A percentile compares a stretch with the other conserved stretches of the same genome.
Conservation (phyloP, 1,284 basidiomycete genomes). For the Somion occarium region DNA sequence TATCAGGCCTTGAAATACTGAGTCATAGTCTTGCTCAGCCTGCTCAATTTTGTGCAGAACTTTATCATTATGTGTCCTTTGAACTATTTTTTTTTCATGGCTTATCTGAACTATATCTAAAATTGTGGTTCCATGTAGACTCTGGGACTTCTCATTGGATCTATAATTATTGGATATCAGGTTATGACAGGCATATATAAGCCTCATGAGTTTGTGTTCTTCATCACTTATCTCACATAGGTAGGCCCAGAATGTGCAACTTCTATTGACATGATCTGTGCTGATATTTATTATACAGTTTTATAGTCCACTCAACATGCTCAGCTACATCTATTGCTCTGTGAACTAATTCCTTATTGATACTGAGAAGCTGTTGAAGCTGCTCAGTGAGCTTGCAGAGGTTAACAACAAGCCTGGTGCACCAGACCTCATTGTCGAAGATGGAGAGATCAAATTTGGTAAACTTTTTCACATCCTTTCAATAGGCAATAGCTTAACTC, state of each 20-base stretch:
- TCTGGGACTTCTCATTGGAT: slow-evolving; percentile 72
- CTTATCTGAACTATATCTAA: slow-evolving; percentile 1
- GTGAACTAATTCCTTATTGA: slow-evolving; percentile 76
- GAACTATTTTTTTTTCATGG: too few species aligned
- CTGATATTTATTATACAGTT: slow-evolving; percentile 36
- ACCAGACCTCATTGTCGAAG: slow-evolving; percentile 64
- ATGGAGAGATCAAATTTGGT: slow-evolving; percentile 86
- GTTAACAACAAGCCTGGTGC: slow-evolving; percentile 79
- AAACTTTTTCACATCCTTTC: too few species aligned
- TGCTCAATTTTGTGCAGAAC: slow-evolving; percentile 75
- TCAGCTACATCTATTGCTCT: slow-evolving; percentile 70
- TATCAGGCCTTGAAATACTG: slow-evolving; percentile 76
- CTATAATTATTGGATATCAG: slow-evolving; percentile 67
- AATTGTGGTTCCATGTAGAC: slow-evolving; percentile 37
- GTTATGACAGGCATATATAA: slow-evolving; percentile 47
- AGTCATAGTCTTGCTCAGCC: slow-evolving; percentile 70
- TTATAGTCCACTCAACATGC: slow-evolving; percentile 68
- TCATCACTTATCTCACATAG: slow-evolving; percentile 78
- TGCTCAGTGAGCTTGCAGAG: slow-evolving; percentile 75
- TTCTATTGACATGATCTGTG: not conserved
- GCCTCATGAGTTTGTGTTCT: slow-evolving; percentile 67
- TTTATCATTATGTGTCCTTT: slow-evolving; percentile 60
- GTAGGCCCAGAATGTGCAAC: too few species aligned
- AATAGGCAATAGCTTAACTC: too few species aligned
- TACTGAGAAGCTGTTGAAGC: slow-evolving; percentile 70